Conservation (phyloP, 495 filamentous ascomycete species). For the Aspergillus saccharolyticus region DNA sequence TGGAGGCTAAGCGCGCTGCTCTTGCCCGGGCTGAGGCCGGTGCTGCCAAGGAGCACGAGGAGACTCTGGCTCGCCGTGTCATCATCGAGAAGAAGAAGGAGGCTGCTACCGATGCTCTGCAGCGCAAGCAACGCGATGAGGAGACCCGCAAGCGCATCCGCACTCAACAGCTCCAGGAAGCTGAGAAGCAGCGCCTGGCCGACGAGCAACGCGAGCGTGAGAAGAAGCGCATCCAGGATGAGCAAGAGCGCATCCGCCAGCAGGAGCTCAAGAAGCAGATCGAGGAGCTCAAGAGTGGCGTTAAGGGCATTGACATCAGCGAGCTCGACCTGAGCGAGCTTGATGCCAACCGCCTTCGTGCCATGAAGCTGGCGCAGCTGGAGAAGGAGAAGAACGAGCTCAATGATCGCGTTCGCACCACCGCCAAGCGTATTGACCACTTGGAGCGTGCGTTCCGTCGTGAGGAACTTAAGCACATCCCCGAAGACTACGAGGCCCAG, state of each 20-base stretch:
- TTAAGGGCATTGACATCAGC: conserved; percentile 72
- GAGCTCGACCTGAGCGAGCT: conserved; percentile 77
- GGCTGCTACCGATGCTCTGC: conserved; percentile 75
- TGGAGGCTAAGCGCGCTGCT: conserved; percentile 73
- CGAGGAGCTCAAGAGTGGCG: conserved; percentile 85
- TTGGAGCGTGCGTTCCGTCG: conserved; percentile 93
- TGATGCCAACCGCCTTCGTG: conserved; percentile 82
- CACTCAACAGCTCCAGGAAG: conserved; percentile 79
- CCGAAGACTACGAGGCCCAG: conserved; percentile 80
- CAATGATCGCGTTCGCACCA: conserved; percentile 80
- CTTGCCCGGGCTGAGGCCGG: conserved; percentile 76
- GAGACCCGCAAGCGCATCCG: conserved; percentile 76
- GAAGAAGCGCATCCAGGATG: conserved; percentile 78
- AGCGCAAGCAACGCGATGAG: conserved; percentile 86
- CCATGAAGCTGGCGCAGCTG: conserved; percentile 89
- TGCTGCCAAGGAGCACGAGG: conserved; percentile 83
- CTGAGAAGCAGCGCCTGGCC: conserved; percentile 77
- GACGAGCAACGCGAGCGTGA: conserved; percentile 91
- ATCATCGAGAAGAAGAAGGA: conserved; percentile 97
- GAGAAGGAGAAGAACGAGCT: conserved; percentile 97
- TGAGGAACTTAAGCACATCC: conserved; percentile 88
- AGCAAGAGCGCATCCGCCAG: conserved; percentile 85
- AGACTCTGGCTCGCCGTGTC: conserved; percentile 80
- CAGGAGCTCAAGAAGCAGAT: conserved; percentile 95
- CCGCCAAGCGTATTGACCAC: conserved; percentile 94